Evolutionary conservation across 2,329 filamentous ascomycete species (phyloP).

Genomic region (Sarocladium brachiariae): DNA sequence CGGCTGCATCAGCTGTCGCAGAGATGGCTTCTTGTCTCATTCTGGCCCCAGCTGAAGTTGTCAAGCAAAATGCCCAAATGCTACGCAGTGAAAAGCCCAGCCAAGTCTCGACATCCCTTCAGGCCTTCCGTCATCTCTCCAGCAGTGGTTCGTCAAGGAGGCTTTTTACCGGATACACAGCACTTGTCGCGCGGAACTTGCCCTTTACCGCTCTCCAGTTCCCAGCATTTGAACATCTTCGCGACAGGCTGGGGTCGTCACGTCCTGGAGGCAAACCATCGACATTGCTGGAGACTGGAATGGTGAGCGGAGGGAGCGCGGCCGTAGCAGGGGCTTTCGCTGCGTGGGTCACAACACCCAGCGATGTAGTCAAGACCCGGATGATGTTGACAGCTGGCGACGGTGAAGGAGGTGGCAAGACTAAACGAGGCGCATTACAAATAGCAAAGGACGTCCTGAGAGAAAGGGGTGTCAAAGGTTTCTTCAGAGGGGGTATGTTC

Average conservation of each 20-base stretch:
- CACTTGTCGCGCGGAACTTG: slow-evolving; percentile 73
- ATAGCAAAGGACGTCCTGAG: slow-evolving; percentile 59
- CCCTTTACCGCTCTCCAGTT: slow-evolving; percentile 88
- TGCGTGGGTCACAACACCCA: slow-evolving; percentile 77
- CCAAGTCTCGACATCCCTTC: slow-evolving; percentile 35
- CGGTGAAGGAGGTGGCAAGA: slow-evolving; percentile 12
- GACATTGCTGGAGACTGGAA: slow-evolving; percentile 56
- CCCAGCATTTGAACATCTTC: slow-evolving; percentile 72
- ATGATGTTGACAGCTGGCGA: slow-evolving; percentile 68
- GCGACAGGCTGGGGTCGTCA: slow-evolving; percentile 38
- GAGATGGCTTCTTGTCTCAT: slow-evolving; percentile 83
- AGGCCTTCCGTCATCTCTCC: slow-evolving; percentile 41
- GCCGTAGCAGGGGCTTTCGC: slow-evolving; percentile 67
- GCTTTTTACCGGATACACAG: slow-evolving; percentile 67
- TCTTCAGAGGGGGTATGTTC: slow-evolving; percentile 71
- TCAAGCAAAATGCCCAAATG: slow-evolving; percentile 94
- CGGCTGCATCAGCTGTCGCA: slow-evolving; percentile 64
- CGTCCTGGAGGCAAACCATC: slow-evolving; percentile 14
- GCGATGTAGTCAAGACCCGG: slow-evolving; percentile 83
- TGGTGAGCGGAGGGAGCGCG: slow-evolving; percentile 67
- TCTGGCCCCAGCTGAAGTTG: slow-evolving; percentile 79
- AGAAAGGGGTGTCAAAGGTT: slow-evolving; percentile 61
- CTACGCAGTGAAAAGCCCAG: slow-evolving; percentile 31
- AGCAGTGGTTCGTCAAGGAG: slow-evolving; percentile 47
- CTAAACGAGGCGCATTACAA: slow-evolving; percentile 38